Percentiles rank a stretch among this genome's conserved stretches.
Evolutionary conservation across 2,329 filamentous ascomycete species (phyloP).

Genomic region (Aspergillus neoniger): DNA sequence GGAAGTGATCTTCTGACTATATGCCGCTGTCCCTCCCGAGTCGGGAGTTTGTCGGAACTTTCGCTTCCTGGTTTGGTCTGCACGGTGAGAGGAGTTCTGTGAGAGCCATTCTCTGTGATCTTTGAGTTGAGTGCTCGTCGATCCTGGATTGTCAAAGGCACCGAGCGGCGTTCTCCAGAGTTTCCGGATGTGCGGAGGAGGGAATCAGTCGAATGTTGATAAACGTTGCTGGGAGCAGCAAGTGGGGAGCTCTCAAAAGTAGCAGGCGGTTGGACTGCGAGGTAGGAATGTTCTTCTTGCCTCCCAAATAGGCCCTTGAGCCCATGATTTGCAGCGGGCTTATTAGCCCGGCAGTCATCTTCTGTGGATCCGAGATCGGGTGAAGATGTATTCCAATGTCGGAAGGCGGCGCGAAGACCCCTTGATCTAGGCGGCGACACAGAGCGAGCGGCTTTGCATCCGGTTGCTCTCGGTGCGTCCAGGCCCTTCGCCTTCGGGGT

Average conservation of each 20-base stretch:
- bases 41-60: constrained; percentile 14
- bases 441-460: constrained; percentile 36
- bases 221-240: not conserved
- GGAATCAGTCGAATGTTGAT: not conserved
- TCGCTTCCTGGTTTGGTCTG: constrained; percentile 23
- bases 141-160: constrained; percentile 37
- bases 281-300: constrained; percentile 11
- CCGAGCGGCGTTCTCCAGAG: constrained; percentile 8
- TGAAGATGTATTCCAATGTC: constrained; percentile 35
- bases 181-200: constrained; percentile 22
- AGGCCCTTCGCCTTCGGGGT: constrained; percentile 19
- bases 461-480: constrained; percentile 22
- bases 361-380: constrained; percentile 17
- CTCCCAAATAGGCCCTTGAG: not conserved
- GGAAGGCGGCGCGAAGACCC: constrained; percentile 41
- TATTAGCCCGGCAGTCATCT: constrained; percentile 1
- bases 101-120: constrained; percentile 27
- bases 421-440: constrained; percentile 40
- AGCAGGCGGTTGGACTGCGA: constrained; percentile 11
- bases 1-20: constrained; percentile 13
- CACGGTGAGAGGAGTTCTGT: constrained; percentile 32
- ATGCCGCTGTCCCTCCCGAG: constrained; percentile 13
- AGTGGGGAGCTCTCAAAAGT: constrained; percentile 6
- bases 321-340: not conserved
- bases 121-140: constrained; percentile 40